phyloP scores from a whole-genome alignment of 176 grass and related monocot species.

The Puccinellia tenuiflora region DNA sequence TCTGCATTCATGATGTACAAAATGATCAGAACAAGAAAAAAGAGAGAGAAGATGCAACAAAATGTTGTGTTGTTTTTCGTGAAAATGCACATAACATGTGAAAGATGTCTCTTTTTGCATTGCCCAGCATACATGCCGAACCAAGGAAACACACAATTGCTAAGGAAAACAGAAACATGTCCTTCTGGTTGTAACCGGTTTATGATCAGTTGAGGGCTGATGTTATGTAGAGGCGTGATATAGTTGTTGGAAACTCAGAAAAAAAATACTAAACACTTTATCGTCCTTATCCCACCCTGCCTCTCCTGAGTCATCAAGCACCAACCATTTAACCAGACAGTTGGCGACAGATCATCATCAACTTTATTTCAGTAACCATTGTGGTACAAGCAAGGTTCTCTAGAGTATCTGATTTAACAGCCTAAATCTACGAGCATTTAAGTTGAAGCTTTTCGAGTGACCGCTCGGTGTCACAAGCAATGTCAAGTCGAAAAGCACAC shows the following conservation, averaged over 20 bases:
- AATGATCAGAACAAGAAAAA: not conserved
- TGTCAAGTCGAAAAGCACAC: not conserved
- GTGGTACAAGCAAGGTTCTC: not conserved
- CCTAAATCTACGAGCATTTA: not conserved
- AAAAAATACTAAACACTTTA: not conserved
- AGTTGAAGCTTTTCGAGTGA: not conserved
- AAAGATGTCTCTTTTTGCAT: not conserved
- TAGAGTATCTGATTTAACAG: not conserved
- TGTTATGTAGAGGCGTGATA: not conserved
- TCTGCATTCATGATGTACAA: conserved; percentile 43
- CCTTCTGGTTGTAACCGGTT: not conserved
- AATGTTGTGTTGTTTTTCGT: not conserved
- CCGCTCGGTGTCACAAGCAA: conserved; percentile 7
- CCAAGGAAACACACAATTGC: not conserved
- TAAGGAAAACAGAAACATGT: not conserved
- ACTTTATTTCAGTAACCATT: not conserved
- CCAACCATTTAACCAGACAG: not conserved
- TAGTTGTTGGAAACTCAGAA: not conserved
- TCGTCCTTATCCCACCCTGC: not conserved
- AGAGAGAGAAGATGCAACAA: not conserved
- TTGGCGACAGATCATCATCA: not conserved
- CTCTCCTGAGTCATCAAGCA: not conserved
- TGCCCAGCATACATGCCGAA: not conserved
- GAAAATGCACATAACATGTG: not conserved
- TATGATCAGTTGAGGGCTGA: not conserved